These are phyloP conservation scores for Microstegium vimineum DNA, from an alignment of 176 grass and related monocot genomes.

Conservation along the genomic window DNA sequence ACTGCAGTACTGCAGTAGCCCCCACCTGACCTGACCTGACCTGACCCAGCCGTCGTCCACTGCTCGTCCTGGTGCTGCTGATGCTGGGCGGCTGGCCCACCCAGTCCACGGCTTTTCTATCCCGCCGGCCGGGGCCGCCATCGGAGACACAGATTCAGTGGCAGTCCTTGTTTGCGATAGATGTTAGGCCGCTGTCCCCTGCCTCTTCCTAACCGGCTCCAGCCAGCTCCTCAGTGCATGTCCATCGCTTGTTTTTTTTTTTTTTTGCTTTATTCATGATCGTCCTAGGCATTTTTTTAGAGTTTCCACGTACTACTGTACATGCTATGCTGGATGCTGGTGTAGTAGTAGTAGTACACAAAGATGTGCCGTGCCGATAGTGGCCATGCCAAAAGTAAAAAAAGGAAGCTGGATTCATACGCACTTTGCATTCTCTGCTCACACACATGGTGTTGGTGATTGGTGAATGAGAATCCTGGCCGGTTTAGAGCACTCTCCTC, in stretches of 20 bases:
- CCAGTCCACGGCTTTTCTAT: too few species aligned
- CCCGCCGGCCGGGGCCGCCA: too few species aligned
- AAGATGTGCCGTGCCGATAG: neutral
- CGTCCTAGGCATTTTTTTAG: neutral
- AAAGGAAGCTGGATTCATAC: neutral
- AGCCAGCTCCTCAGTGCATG: neutral
- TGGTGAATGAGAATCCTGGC: neutral
- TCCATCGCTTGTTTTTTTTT: neutral
- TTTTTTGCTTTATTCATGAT: neutral
- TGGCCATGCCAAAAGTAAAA: neutral
- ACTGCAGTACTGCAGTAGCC: too few species aligned
- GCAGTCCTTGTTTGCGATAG: neutral
- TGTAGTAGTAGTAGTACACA: neutral
- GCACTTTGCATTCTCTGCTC: too few species aligned
- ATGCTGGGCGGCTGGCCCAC: too few species aligned
- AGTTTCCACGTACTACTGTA: neutral
- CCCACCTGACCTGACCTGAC: too few species aligned
- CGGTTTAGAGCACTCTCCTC: neutral
- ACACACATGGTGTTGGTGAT: neutral
- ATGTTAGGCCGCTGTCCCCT: neutral
- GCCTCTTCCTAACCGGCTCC: too few species aligned
- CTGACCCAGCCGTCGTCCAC: too few species aligned
- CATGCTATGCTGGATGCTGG: neutral
- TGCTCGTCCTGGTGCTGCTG: too few species aligned
- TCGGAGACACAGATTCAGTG: neutral